Conservation (phyloP, 2,329 filamentous ascomycete species). For the Periconia digitata region DNA sequence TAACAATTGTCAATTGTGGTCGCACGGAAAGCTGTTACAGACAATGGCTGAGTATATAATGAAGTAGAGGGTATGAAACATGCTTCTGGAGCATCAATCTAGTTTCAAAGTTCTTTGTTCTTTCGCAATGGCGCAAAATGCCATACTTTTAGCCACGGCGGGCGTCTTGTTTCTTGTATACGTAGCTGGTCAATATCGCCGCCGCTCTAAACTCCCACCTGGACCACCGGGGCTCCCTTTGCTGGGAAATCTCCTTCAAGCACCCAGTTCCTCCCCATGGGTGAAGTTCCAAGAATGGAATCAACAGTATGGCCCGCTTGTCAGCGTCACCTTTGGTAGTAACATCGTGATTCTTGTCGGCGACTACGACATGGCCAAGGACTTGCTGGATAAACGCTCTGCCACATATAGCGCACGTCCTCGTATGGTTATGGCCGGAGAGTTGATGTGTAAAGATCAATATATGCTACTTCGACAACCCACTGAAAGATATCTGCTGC, state of each 20-base stretch:
- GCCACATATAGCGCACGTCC: conserved; percentile 46
- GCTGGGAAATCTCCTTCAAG: conserved; percentile 38
- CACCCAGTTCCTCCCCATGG: conserved; percentile 22
- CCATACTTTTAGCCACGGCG: too few relatives aligned
- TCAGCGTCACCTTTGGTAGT: conserved; percentile 32
- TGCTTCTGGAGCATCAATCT: too few relatives aligned
- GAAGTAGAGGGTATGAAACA: too few relatives aligned
- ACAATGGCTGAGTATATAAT: too few relatives aligned
- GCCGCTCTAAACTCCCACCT: conserved; percentile 22
- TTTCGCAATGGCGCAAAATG: too few relatives aligned
- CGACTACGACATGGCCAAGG: conserved; percentile 51
- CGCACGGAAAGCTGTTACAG: too few relatives aligned
- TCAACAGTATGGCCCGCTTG: conserved; percentile 37
- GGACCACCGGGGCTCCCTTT: conserved; percentile 31
- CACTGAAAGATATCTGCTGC: conserved; percentile 38
- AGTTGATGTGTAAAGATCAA: conserved; percentile 48
- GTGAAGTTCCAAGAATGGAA: conserved; percentile 35
- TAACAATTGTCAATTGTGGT: too few relatives aligned
- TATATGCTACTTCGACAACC: conserved; percentile 44
- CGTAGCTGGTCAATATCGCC: conserved; percentile 12
- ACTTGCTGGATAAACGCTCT: conserved; percentile 55
- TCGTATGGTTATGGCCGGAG: conserved; percentile 45
- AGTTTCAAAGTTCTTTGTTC: too few relatives aligned
- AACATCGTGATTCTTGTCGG: conserved; percentile 46
- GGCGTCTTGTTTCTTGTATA: background rate